These are phyloP conservation scores for Cladosporium halotolerans DNA, from an alignment of 2,329 filamentous ascomycete species.

Conservation along the genomic window DNA sequence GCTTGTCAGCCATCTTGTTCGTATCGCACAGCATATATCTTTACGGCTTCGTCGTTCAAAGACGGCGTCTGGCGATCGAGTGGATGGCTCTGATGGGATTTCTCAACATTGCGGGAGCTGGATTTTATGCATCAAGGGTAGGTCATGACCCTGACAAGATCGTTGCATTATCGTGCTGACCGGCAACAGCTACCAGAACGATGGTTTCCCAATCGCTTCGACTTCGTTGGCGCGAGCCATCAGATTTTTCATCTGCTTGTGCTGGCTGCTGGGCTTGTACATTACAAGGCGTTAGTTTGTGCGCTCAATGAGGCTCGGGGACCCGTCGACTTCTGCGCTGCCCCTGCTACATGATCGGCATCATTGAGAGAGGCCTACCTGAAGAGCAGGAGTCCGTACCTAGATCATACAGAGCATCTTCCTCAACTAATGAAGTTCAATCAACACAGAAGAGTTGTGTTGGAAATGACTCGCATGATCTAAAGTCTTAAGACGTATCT, in stretches of 20 bases:
- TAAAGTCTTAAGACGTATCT: no score
- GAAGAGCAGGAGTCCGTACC: no score
- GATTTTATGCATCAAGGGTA: conserved; percentile 14
- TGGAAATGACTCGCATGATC: no score
- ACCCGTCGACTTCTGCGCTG: background rate
- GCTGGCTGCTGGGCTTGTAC: conserved; percentile 14
- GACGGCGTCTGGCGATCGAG: conserved; percentile 11
- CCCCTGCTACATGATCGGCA: no score
- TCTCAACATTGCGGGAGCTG: conserved; percentile 14
- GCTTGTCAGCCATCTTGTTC: conserved; percentile 15
- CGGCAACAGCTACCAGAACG: conserved; percentile 13
- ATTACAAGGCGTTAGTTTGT: conserved; percentile 13
- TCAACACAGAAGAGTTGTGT: no score
- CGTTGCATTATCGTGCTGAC: background rate
- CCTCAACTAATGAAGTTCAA: no score
- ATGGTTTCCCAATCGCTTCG: conserved; percentile 13
- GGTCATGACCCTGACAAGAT: background rate
- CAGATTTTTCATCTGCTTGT: conserved; percentile 19
- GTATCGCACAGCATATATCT: conserved; percentile 15
- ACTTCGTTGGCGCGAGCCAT: conserved; percentile 17
- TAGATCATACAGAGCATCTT: no score
- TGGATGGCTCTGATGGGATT: conserved; percentile 16
- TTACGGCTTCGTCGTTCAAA: conserved; percentile 13
- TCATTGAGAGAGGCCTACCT: no score
- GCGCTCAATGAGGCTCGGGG: conserved; percentile 4